phyloP scores from a whole-genome alignment of 2,329 filamentous ascomycete species.

The Microsporum audouinii region DNA sequence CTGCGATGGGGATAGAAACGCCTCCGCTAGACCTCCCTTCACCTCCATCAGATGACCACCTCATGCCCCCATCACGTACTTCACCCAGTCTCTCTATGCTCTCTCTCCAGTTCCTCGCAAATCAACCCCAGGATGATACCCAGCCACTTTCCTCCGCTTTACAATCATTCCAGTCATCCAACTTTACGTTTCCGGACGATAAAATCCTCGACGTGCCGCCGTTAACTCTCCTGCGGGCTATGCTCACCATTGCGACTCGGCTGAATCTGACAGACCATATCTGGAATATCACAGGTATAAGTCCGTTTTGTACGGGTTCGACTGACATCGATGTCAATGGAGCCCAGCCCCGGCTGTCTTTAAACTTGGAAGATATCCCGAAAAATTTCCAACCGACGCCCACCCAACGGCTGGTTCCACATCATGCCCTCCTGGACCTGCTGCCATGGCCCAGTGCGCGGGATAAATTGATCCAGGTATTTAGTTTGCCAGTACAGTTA shows the following conservation, averaged over 20 bases:
- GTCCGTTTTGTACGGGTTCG: slow-evolving; percentile 35
- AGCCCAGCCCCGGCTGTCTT: slow-evolving; percentile 17
- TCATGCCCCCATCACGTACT: not conserved
- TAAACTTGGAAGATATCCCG: slow-evolving; percentile 31
- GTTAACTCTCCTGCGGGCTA: slow-evolving; percentile 39
- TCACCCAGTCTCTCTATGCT: slow-evolving; percentile 8
- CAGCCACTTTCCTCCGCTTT: slow-evolving; percentile 15
- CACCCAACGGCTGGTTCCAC: slow-evolving; percentile 40
- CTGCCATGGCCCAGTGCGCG: slow-evolving; percentile 47
- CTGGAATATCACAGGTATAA: slow-evolving; percentile 39
- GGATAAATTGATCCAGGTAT: slow-evolving; percentile 43
- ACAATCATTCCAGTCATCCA: slow-evolving; percentile 16
- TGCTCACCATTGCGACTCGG: slow-evolving; percentile 39
- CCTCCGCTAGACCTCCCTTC: not conserved
- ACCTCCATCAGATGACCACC: slow-evolving; percentile 7
- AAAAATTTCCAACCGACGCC: slow-evolving; percentile 41
- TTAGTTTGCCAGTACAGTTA: slow-evolving; percentile 39
- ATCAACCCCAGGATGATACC: slow-evolving; percentile 5
- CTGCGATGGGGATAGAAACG: not conserved
- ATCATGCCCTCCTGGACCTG: slow-evolving; percentile 48
- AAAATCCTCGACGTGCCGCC: slow-evolving; percentile 40
- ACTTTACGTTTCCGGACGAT: slow-evolving; percentile 36
- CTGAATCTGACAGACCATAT: slow-evolving; percentile 34
- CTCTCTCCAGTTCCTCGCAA: slow-evolving; percentile 12
- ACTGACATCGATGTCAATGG: slow-evolving; percentile 7